Evolutionary conservation across 208 protist genomes (phyloP).

Genomic region (Lotmaria passim): DNA sequence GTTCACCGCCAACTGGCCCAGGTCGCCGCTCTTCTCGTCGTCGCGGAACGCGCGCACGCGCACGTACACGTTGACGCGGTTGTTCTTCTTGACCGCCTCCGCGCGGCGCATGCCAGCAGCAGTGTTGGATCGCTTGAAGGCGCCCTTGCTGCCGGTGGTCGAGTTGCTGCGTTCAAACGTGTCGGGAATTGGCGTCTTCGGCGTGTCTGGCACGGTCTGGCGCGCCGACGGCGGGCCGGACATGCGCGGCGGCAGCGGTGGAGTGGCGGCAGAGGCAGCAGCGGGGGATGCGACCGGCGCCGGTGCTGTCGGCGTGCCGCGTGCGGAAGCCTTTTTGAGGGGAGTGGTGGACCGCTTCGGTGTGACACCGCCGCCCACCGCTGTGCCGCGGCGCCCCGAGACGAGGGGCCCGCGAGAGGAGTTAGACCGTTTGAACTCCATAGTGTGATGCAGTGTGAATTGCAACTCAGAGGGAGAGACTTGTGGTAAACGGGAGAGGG

Average conservation of each 20-base stretch:
- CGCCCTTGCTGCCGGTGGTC: conserved; percentile 40
- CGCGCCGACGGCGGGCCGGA: no score
- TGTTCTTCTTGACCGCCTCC: conserved; percentile 52
- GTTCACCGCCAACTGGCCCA: conserved; percentile 50
- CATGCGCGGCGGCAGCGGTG: no score
- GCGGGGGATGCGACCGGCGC: no score
- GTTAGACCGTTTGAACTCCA: conserved; percentile 80
- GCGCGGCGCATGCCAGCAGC: conserved; percentile 47
- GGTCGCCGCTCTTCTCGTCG: conserved; percentile 48
- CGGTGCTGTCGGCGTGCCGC: conserved; percentile 17
- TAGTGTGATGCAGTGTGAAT: conserved; percentile 17
- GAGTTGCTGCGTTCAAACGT: conserved; percentile 49
- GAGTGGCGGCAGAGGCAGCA: no score
- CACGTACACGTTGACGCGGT: conserved; percentile 86
- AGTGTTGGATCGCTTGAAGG: conserved; percentile 68
- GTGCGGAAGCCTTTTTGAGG: conserved; percentile 19
- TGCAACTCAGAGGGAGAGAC: no score
- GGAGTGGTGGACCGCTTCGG: conserved; percentile 37
- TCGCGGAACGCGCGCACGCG: conserved; percentile 77
- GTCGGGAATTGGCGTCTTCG: not conserved
- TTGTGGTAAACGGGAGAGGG: no score
- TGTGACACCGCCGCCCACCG: conserved; percentile 22
- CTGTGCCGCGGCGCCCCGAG: conserved; percentile 22
- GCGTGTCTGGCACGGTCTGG: no score
- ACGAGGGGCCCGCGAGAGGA: conserved; percentile 54